Evolutionary conservation across 2,329 filamentous ascomycete species (phyloP).

Genomic region (Venturia oleaginea): DNA sequence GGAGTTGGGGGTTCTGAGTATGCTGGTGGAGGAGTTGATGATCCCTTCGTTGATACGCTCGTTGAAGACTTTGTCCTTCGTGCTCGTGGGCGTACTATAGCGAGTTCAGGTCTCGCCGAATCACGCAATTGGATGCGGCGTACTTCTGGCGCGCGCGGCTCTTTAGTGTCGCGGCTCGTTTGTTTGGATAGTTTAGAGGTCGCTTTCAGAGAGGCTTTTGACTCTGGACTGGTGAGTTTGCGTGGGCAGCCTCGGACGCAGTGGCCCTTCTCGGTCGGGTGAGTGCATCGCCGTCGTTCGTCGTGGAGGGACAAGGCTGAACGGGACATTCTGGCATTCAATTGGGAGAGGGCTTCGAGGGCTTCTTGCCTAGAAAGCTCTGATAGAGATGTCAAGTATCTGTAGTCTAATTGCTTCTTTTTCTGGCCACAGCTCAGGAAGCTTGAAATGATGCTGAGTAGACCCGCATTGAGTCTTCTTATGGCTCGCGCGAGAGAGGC

Average conservation of each 20-base stretch:
- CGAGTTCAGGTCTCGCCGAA: constrained; percentile 28
- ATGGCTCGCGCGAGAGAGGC: constrained; percentile 37
- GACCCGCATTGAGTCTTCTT: constrained; percentile 38
- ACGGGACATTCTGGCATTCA: constrained; percentile 30
- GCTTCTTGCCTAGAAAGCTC: constrained; percentile 37
- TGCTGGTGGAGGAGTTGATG: constrained; percentile 10
- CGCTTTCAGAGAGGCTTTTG: constrained; percentile 10
- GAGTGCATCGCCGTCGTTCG: not conserved
- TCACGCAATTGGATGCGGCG: constrained; percentile 25
- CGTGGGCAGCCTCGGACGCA: constrained; percentile 16
- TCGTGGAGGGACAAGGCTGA: constrained; percentile 17
- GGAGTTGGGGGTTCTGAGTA: not conserved
- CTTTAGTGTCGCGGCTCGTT: not conserved
- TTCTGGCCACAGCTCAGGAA: constrained; percentile 30
- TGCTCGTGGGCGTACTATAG: constrained; percentile 27
- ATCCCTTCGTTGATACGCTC: constrained; percentile 5
- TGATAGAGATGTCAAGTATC: constrained; percentile 35
- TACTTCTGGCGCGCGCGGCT: constrained; percentile 20
- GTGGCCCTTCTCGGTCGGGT: constrained; percentile 7
- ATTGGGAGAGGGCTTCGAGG: constrained; percentile 31
- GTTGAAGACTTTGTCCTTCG: constrained; percentile 18
- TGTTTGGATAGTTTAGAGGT: not conserved
- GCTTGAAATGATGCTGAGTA: constrained; percentile 37
- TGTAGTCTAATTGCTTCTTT: constrained; percentile 31
- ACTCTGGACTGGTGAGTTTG: constrained; percentile 23